A percentile compares a stretch with the other conserved stretches of the same genome.
These are phyloP conservation scores for Calonectria montana DNA, from an alignment of 2,329 filamentous ascomycete species.

Conservation along the genomic window DNA sequence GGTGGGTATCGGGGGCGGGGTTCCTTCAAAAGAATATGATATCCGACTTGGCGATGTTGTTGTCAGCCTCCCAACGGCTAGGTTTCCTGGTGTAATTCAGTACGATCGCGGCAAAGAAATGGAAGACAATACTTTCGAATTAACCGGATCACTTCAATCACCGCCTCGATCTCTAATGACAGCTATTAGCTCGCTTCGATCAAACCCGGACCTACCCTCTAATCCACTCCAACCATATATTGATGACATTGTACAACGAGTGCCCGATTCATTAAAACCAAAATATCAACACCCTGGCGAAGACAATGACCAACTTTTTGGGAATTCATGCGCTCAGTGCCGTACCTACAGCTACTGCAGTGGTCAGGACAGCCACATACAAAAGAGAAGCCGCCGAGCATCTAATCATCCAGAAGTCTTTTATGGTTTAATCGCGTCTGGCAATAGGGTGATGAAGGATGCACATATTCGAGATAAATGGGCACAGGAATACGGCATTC, in stretches of 20 bases:
- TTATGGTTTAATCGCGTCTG: slow-evolving; percentile 15
- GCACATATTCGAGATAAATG: neutral
- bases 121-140: neutral
- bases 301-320: neutral
- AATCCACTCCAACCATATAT: slow-evolving; percentile 5
- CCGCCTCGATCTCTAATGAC: slow-evolving; percentile 17
- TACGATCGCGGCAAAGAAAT: slow-evolving; percentile 27
- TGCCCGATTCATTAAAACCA: neutral
- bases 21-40: slow-evolving; percentile 7
- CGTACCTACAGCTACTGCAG: neutral
- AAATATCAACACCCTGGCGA: slow-evolving; percentile 13
- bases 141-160: neutral
- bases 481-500: neutral
- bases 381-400: neutral
- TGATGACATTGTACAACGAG: neutral
- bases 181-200: slow-evolving; percentile 11
- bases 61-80: slow-evolving; percentile 9
- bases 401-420: neutral
- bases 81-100: slow-evolving; percentile 24
- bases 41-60: slow-evolving; percentile 34
- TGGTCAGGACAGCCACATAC: neutral
- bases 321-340: neutral
- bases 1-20: slow-evolving; percentile 17
- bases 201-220: slow-evolving; percentile 11
- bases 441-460: neutral